Conservation (phyloP, 352 stramenopile species). For the Phytopythium kandeliae region DNA sequence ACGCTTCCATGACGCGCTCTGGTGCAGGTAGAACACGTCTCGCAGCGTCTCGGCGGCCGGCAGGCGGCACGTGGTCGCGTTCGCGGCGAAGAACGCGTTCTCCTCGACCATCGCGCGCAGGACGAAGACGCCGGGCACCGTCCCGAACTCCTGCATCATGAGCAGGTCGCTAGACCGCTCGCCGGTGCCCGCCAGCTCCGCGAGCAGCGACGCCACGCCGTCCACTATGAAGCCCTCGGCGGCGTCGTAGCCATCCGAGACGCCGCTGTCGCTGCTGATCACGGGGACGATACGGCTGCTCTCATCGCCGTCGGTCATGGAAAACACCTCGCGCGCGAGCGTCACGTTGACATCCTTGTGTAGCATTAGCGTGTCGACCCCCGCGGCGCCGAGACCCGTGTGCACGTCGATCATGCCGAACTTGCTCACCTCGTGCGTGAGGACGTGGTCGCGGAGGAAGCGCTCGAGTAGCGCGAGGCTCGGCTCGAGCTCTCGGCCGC, state of each 20-base stretch:
- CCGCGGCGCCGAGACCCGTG: slow-evolving; percentile 82
- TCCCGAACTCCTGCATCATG: slow-evolving; percentile 72
- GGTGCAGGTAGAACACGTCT: slow-evolving; percentile 77
- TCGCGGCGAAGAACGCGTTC: slow-evolving; percentile 51
- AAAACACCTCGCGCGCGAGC: slow-evolving; percentile 23
- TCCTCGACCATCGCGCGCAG: slow-evolving; percentile 56
- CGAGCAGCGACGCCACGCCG: slow-evolving; percentile 29
- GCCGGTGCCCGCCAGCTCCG: slow-evolving; percentile 8
- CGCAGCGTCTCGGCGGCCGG: slow-evolving; percentile 55
- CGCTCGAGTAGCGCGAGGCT: slow-evolving; percentile 53
- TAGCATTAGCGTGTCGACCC: slow-evolving; percentile 56
- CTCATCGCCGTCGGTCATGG: slow-evolving; percentile 15
- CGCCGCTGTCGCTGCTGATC: slow-evolving; percentile 22
- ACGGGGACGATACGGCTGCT: slow-evolving; percentile 18
- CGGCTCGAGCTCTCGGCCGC: slow-evolving; percentile 66
- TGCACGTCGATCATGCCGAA: slow-evolving; percentile 91
- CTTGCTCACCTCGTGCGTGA: slow-evolving; percentile 27
- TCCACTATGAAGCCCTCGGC: slow-evolving; percentile 35
- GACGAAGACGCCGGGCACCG: slow-evolving; percentile 44
- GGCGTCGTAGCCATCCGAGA: slow-evolving; percentile 50
- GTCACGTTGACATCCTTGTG: slow-evolving; percentile 15
- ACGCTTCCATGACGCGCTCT: slow-evolving; percentile 54
- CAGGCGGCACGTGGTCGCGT: slow-evolving; percentile 31
- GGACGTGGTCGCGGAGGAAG: slow-evolving; percentile 53
- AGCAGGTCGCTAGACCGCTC: slow-evolving; percentile 18